Evolutionary conservation across 768 basidiomycete species (phyloP).

Genomic region (Grammothele lineata): DNA sequence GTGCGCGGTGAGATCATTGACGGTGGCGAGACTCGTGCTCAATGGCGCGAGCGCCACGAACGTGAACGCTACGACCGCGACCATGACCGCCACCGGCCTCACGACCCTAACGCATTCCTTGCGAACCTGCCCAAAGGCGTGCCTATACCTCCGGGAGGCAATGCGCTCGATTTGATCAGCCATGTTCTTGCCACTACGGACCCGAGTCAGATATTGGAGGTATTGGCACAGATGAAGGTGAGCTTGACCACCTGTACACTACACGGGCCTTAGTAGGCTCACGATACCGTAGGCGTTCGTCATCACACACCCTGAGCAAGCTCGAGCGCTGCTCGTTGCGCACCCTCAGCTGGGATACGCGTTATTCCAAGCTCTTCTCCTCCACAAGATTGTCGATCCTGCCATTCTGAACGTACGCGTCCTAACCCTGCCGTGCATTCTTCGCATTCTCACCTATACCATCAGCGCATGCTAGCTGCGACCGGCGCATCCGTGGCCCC

Average conservation of each 20-base stretch:
- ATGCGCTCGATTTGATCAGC: constrained; percentile 78
- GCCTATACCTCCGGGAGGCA: constrained; percentile 64
- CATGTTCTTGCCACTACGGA: constrained; percentile 81
- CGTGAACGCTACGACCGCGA: constrained; percentile 26
- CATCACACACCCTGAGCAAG: constrained; percentile 87
- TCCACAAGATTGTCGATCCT: constrained; percentile 92
- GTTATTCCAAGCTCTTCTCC: constrained; percentile 87
- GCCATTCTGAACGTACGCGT: constrained; percentile 67
- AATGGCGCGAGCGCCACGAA: constrained; percentile 48
- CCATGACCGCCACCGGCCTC: constrained; percentile 1
- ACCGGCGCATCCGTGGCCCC: constrained; percentile 21
- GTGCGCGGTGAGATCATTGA: constrained; percentile 79
- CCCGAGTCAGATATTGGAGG: constrained; percentile 84
- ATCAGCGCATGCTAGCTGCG: constrained; percentile 50
- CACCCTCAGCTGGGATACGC: constrained; percentile 96
- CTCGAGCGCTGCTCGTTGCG: constrained; percentile 66
- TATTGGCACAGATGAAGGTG: constrained; percentile 98
- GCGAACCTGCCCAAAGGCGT: constrained; percentile 71
- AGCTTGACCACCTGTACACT: too few species aligned
- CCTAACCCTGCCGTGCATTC: neutral
- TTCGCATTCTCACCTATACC: neutral
- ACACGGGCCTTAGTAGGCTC: too few species aligned
- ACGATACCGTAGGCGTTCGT: constrained; percentile 87
- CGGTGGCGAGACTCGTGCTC: constrained; percentile 54
- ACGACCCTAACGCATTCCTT: constrained; percentile 45